Percentiles rank a stretch among this genome's conserved stretches.
Conservation (phyloP, 2,329 filamentous ascomycete genomes). For the Paecilomyces dactylethromorphus region DNA sequence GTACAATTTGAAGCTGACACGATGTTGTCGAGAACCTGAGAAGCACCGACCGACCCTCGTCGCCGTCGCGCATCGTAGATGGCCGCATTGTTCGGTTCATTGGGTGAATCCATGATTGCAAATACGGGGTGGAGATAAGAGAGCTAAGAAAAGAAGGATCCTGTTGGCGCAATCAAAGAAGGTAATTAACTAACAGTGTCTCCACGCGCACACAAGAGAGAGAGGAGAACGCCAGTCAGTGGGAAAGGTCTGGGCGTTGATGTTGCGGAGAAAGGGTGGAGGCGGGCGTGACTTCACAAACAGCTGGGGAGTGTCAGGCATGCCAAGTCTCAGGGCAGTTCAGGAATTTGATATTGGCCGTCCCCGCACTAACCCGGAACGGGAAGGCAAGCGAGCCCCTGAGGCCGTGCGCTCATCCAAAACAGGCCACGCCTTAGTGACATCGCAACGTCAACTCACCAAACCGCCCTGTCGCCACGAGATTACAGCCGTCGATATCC, state of each 20-base stretch:
- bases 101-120: slow-evolving; percentile 22
- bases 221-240: background rate
- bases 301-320: slow-evolving; percentile 6
- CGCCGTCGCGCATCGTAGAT: slow-evolving; percentile 39
- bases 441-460: slow-evolving; percentile 41
- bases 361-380: slow-evolving; percentile 36
- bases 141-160: background rate
- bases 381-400: slow-evolving; percentile 37
- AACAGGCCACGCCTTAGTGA: slow-evolving; percentile 34
- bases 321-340: slow-evolving; percentile 8
- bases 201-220: too few relatives aligned
- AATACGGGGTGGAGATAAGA: slow-evolving; percentile 16
- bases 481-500: slow-evolving; percentile 26
- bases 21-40: slow-evolving; percentile 82
- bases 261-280: background rate
- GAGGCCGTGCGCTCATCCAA: slow-evolving; percentile 35
- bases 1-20: slow-evolving; percentile 94
- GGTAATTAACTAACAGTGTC: background rate
- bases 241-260: slow-evolving; percentile 4
- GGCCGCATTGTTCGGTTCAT: slow-evolving; percentile 37
- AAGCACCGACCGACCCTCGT: slow-evolving; percentile 44
- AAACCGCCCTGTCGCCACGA: slow-evolving; percentile 26
- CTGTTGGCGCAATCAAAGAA: background rate
- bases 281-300: background rate
- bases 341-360: slow-evolving; percentile 34